A percentile compares a stretch with the other conserved stretches of the same genome.
These are phyloP conservation scores for Coemansia brasiliensis DNA, from an alignment of 192 early-diverging fungal genomes.

Conservation along the genomic window DNA sequence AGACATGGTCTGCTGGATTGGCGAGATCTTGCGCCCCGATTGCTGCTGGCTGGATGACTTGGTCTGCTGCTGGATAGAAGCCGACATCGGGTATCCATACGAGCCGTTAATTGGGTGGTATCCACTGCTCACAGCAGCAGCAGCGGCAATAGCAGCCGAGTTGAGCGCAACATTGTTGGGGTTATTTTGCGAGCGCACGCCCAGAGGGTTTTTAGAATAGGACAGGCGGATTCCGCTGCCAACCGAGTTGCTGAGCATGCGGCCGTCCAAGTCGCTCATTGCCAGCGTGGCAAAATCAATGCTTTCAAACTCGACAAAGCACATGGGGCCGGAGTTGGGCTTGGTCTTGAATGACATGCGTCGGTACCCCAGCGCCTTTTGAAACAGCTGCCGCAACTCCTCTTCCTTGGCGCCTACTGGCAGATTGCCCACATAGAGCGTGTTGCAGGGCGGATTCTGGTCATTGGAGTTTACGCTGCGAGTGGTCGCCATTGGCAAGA, in stretches of 20 bases:
- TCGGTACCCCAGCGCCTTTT: constrained; percentile 81
- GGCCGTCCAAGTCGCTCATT: constrained; percentile 82
- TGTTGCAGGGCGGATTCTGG: constrained; percentile 99
- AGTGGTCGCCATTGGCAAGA: constrained; percentile 52
- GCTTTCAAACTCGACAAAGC: constrained; percentile 99
- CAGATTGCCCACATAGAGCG: constrained; percentile 97
- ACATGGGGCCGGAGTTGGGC: constrained; percentile 91
- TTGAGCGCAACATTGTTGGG: constrained; percentile 1
- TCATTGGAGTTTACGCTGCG: constrained; percentile 68
- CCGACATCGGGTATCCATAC: constrained; percentile 28
- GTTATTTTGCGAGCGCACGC: constrained; percentile 68
- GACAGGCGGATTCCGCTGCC: constrained; percentile 94
- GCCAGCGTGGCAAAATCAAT: constrained; percentile 88
- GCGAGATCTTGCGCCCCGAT: constrained; percentile 20
- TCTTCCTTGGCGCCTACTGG: constrained; percentile 86
- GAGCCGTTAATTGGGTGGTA: constrained; percentile 19
- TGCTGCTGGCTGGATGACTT: constrained; percentile 14
- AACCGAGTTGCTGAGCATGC: constrained; percentile 77
- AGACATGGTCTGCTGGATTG: constrained; percentile 20
- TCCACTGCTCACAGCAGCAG: constrained; percentile 19
- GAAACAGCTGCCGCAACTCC: constrained; percentile 84
- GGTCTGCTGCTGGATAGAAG: constrained; percentile 17
- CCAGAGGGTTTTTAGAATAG: constrained; percentile 96
- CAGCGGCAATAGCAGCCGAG: constrained; percentile 24
- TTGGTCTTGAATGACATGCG: constrained; percentile 86